Evolutionary conservation across 2,329 filamentous ascomycete genomes (phyloP).

Genomic region (Penicillium frequentans): DNA sequence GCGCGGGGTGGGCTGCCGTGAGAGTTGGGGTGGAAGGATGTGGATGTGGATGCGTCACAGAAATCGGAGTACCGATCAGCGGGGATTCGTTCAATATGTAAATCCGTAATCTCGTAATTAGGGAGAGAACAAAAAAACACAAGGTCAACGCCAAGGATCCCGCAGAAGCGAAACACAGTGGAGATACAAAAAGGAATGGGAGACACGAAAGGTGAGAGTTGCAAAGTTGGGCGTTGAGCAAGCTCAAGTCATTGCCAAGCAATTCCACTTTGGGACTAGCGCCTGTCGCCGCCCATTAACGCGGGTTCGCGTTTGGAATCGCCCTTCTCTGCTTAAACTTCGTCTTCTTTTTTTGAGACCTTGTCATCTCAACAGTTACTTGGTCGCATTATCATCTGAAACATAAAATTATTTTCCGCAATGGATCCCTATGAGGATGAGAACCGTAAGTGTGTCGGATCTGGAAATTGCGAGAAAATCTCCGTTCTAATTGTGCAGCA

Average conservation of each 20-base stretch:
- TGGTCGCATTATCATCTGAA: neutral
- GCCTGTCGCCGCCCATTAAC: constrained; percentile 32
- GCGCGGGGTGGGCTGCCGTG: neutral
- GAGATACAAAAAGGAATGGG: constrained; percentile 1
- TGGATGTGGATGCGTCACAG: neutral
- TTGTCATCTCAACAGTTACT: neutral
- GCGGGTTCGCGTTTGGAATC: constrained; percentile 27
- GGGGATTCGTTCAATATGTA: neutral
- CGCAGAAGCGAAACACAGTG: neutral
- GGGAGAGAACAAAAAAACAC: neutral
- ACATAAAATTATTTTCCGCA: neutral
- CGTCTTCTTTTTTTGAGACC: neutral
- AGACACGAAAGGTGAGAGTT: neutral
- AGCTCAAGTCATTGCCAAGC: constrained; percentile 25
- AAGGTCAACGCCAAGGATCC: neutral
- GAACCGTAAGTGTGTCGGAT: constrained; percentile 14
- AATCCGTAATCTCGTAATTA: neutral
- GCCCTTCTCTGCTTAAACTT: constrained; percentile 1
- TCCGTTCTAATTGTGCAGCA: constrained; percentile 20
- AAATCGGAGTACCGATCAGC: neutral
- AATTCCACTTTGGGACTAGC: constrained; percentile 24
- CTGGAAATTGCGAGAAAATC: constrained; percentile 10
- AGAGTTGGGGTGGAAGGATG: neutral
- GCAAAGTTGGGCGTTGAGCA: neutral
- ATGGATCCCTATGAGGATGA: constrained; percentile 42